A percentile compares a stretch with the other conserved stretches of the same genome.
Conservation (phyloP, 306 rosid species). For the Sesbania bispinosa region DNA sequence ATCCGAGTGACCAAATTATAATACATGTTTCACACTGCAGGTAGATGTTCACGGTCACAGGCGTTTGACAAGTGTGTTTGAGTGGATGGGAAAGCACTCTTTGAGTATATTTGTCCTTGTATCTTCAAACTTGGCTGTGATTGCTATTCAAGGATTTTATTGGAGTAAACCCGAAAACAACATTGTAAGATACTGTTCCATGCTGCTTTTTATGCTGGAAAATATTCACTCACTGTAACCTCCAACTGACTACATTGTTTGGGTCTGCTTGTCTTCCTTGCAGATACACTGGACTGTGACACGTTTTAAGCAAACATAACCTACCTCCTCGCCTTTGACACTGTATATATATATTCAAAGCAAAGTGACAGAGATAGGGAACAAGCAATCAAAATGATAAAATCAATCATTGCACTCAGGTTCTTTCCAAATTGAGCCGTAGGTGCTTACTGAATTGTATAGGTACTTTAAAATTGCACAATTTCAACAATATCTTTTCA, state of each 20-base stretch:
- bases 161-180: conserved; percentile 60
- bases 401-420: not conserved
- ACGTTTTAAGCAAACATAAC: conserved; percentile 37
- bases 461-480: not conserved
- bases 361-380: not conserved
- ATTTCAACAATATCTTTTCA: too few species aligned
- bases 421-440: not conserved
- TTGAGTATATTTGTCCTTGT: conserved; percentile 66
- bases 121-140: conserved; percentile 68
- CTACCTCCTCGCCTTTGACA: not conserved
- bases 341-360: not conserved
- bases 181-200: conserved; percentile 47
- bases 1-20: not conserved
- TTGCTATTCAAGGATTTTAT: conserved; percentile 76
- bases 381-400: not conserved
- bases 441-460: not conserved
- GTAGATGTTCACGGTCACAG: conserved; percentile 64
- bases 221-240: not conserved
- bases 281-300: conserved; percentile 78
- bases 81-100: conserved; percentile 93
- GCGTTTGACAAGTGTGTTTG: conserved; percentile 52
- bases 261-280: conserved; percentile 10
- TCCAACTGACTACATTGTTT: not conserved
- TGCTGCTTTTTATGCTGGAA: not conserved
- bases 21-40: conserved; percentile 41